Percentiles rank a stretch among this genome's conserved stretches.
phyloP scores from a whole-genome alignment of 495 filamentous ascomycete species.

The Xylaria palmicola region DNA sequence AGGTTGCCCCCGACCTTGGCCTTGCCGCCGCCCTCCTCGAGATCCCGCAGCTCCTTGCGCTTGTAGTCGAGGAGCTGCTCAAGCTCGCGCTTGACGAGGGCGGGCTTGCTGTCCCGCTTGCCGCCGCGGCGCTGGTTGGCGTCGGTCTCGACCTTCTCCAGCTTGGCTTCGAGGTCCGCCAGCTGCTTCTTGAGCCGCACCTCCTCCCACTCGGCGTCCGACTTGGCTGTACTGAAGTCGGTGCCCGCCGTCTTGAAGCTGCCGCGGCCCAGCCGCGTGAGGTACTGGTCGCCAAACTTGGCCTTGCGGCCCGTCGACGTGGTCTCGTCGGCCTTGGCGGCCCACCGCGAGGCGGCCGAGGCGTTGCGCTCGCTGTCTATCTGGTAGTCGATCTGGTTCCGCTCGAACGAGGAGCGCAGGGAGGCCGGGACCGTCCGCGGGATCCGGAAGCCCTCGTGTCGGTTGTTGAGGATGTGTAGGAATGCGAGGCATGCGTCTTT shows the following conservation, averaged over 20 bases:
- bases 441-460: constrained; percentile 93
- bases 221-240: constrained; percentile 73
- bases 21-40: constrained; percentile 73
- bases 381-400: constrained; percentile 93
- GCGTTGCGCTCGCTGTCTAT: constrained; percentile 66
- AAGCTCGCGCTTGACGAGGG: constrained; percentile 88
- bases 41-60: constrained; percentile 61
- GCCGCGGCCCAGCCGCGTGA: constrained; percentile 77
- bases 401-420: constrained; percentile 86
- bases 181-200: constrained; percentile 91
- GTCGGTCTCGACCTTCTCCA: constrained; percentile 69
- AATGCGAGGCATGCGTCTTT: constrained; percentile 94
- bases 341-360: constrained; percentile 61
- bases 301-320: constrained; percentile 84
- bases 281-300: constrained; percentile 95
- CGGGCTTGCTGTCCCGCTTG: constrained; percentile 67
- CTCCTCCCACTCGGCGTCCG: constrained; percentile 92
- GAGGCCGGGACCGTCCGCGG: constrained; percentile 90
- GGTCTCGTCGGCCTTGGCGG: constrained; percentile 64
- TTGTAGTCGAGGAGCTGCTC: constrained; percentile 87
- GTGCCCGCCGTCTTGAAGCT: constrained; percentile 79
- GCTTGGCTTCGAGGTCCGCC: constrained; percentile 79
- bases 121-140: constrained; percentile 54
- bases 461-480: constrained; percentile 90
- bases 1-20: constrained; percentile 60